Base-by-base conservation (phyloP, 768 basidiomycete genomes). In the Hygrocybe punicea region DNA sequence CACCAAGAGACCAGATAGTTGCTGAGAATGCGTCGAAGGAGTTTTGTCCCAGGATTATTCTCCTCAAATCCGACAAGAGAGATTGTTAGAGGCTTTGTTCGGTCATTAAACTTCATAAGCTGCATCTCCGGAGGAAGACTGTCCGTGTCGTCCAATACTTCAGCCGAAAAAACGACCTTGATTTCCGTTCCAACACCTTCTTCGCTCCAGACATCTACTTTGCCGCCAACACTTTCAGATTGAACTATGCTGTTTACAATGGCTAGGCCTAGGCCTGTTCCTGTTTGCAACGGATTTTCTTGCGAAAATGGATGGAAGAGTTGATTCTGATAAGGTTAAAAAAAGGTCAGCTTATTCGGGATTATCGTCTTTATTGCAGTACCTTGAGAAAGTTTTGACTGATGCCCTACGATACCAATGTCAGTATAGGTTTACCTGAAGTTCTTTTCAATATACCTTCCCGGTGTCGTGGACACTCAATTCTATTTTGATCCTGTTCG, bases 271-370 rank as follows among this genome's bases (percentile, higher is more conserved):
- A 98, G 81, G 5, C 94, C 95, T 1, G 94, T 97, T 1, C 94
- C 94, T 1, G 92, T 86, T 65, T 95, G 93, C 5, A 96, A 70
- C 1, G 94, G 93, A 62, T 96, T 95, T 71, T 97, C 95, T 75
- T 98, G 95, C 1, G 93, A 93, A 73, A 98, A 98, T 0, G 95
- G 95, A 63, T 96, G 95, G 76, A 97, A 98, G 5, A 98, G 78
- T 73, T 95, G 91, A 63, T 97, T 93, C 89, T 90, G 61, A 44
- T 57, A 40, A 56, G 51, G 51, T 25, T n/a, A 56, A 51, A 9
- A 42, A 33, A 34, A 16, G n/a, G 13, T 24, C 42, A 48, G 40
- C 51, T 45, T 39, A 24, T 51, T 47, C 29, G 57, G 53, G 23
- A 48, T 60, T 39, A 2, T 45, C 55, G 34, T 42, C 39, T 23